Evolutionary conservation across 2,329 filamentous ascomycete species (phyloP).

Genomic region (Colletotrichum trifolii): DNA sequence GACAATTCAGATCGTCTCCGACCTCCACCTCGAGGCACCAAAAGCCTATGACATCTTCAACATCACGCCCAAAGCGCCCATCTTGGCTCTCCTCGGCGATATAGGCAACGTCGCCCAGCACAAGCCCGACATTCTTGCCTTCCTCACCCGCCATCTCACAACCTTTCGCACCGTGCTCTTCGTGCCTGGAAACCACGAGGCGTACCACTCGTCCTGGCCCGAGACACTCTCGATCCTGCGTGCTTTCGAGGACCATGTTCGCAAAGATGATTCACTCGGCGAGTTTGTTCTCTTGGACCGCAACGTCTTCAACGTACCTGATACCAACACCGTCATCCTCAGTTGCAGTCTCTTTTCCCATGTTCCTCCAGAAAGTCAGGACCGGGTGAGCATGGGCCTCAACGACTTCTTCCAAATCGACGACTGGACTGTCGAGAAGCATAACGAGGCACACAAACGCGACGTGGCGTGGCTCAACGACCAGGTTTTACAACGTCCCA

Average conservation of each 20-base stretch:
- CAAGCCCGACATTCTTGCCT: slow-evolving; percentile 55
- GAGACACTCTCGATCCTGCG: slow-evolving; percentile 43
- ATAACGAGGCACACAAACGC: slow-evolving; percentile 49
- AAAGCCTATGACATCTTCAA: slow-evolving; percentile 61
- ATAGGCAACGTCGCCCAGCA: slow-evolving; percentile 58
- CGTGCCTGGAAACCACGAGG: slow-evolving; percentile 68
- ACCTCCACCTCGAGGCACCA: slow-evolving; percentile 65
- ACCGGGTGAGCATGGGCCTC: slow-evolving; percentile 54
- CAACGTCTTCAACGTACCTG: slow-evolving; percentile 39
- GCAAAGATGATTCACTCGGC: slow-evolving; percentile 43
- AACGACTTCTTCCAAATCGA: slow-evolving; percentile 64
- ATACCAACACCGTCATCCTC: slow-evolving; percentile 44
- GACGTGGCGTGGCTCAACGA: slow-evolving; percentile 58
- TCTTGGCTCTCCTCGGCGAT: slow-evolving; percentile 67
- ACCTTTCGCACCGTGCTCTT: slow-evolving; percentile 63
- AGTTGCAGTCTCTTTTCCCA: slow-evolving; percentile 60
- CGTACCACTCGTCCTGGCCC: slow-evolving; percentile 56
- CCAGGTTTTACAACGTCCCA: slow-evolving; percentile 40
- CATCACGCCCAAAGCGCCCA: slow-evolving; percentile 57
- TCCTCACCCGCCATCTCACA: slow-evolving; percentile 59
- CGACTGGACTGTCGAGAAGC: slow-evolving; percentile 51
- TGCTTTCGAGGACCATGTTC: slow-evolving; percentile 45
- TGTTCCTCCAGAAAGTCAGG: slow-evolving; percentile 50
- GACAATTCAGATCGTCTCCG: slow-evolving; percentile 62
- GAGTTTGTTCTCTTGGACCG: slow-evolving; percentile 54